phyloP scores from a whole-genome alignment of 192 early-diverging fungal genomes.

The Entomortierella beljakovae region DNA sequence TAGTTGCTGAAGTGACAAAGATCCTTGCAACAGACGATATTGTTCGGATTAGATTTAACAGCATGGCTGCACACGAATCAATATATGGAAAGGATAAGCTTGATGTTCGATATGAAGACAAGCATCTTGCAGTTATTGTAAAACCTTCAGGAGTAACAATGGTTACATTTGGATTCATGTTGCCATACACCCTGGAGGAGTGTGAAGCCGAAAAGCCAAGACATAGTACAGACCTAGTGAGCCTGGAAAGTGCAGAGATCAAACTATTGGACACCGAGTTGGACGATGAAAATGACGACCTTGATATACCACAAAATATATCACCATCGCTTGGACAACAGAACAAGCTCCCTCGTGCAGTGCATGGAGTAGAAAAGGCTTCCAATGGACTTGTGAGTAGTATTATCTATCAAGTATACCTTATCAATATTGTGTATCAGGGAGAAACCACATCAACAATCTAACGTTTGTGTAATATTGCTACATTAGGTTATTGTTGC shows the following conservation, averaged over 20 bases:
- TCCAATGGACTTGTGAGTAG: slow-evolving; percentile 63
- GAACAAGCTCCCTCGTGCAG: slow-evolving; percentile 25
- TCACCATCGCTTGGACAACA: slow-evolving; percentile 40
- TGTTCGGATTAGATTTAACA: slow-evolving; percentile 61
- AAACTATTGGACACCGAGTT: not conserved
- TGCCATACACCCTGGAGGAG: slow-evolving; percentile 32
- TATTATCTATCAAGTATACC: not conserved
- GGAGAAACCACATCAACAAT: no score
- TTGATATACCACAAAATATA: slow-evolving; percentile 49
- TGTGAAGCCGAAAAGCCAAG: no score
- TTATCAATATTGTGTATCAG: no score
- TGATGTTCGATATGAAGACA: slow-evolving; percentile 62
- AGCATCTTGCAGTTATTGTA: slow-evolving; percentile 62
- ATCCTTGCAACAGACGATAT: slow-evolving; percentile 58
- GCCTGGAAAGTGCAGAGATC: no score
- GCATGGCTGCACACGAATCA: slow-evolving; percentile 51
- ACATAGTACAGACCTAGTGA: no score
- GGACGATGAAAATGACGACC: slow-evolving; percentile 6
- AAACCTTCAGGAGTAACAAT: slow-evolving; percentile 68
- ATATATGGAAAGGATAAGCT: slow-evolving; percentile 59
- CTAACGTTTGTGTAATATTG: not conserved
- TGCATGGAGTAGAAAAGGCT: slow-evolving; percentile 69
- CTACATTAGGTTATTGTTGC: slow-evolving; percentile 57
- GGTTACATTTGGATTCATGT: slow-evolving; percentile 37
- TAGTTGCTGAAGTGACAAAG: slow-evolving; percentile 59